phyloP scores from a whole-genome alignment of 495 filamentous ascomycete genomes.

The Diplogelasinospora grovesii region DNA sequence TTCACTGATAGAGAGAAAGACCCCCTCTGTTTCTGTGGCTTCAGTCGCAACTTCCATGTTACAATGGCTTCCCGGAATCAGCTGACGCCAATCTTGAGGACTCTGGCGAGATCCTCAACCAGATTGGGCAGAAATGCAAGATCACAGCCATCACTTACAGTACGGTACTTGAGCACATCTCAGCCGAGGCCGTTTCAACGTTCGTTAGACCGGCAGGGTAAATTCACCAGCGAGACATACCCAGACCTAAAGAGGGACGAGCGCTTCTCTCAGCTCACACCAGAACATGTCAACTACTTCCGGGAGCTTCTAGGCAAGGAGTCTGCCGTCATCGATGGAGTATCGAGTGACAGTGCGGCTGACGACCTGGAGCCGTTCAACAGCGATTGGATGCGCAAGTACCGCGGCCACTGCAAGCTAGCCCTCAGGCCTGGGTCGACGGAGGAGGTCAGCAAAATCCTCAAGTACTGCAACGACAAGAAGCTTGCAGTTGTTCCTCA shows the following conservation, averaged over 20 bases:
- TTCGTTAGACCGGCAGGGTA: slow-evolving; percentile 48
- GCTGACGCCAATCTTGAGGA: slow-evolving; percentile 15
- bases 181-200: slow-evolving; percentile 22
- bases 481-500: slow-evolving; percentile 93
- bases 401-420: slow-evolving; percentile 79
- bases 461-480: slow-evolving; percentile 90
- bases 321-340: slow-evolving; percentile 77
- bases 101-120: slow-evolving; percentile 11
- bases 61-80: slow-evolving; percentile 21
- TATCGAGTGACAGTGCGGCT: slow-evolving; percentile 56
- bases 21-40: too few species aligned
- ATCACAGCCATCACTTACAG: slow-evolving; percentile 11
- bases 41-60: too few species aligned
- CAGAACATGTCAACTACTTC: slow-evolving; percentile 77
- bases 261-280: slow-evolving; percentile 62
- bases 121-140: slow-evolving; percentile 10
- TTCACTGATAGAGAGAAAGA: too few species aligned
- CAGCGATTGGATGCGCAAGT: slow-evolving; percentile 98
- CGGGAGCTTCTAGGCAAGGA: slow-evolving; percentile 63
- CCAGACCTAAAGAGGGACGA: slow-evolving; percentile 73
- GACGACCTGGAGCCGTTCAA: slow-evolving; percentile 91
- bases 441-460: slow-evolving; percentile 77
- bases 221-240: slow-evolving; percentile 78
- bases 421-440: slow-evolving; percentile 79
- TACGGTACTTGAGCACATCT: slow-evolving; percentile 31